phyloP scores from a whole-genome alignment of 495 filamentous ascomycete genomes.

The Hyaloscypha finlandica region DNA sequence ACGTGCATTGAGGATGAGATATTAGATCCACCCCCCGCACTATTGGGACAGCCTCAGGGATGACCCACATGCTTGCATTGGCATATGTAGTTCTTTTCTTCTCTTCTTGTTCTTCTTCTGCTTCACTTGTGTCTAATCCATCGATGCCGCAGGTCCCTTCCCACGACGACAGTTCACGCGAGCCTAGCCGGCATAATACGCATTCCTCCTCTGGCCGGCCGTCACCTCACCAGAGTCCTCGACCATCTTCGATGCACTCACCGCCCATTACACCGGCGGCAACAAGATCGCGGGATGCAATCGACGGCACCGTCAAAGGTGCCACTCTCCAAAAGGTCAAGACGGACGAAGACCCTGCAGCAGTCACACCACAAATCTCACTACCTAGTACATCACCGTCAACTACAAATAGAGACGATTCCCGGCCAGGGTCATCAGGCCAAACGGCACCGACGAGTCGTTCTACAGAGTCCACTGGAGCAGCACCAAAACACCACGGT shows the following conservation, averaged over 20 bases:
- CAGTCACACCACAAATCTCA: constrained; percentile 67
- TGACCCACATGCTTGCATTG: constrained; percentile 26
- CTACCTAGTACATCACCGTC: constrained; percentile 44
- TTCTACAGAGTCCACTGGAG: constrained; percentile 18
- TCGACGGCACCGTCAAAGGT: constrained; percentile 31
- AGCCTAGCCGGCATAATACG: constrained; percentile 33
- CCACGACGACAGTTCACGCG: constrained; percentile 36
- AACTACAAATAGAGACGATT: constrained; percentile 33
- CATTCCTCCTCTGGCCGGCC: constrained; percentile 31
- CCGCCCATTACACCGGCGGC: constrained; percentile 88
- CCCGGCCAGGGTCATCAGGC: constrained; percentile 27
- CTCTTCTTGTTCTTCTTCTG: constrained; percentile 5
- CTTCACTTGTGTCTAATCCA: constrained; percentile 16
- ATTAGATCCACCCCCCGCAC: constrained; percentile 24
- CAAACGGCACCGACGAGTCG: constrained; percentile 25
- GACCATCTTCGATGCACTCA: constrained; percentile 68
- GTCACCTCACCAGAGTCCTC: constrained; percentile 36
- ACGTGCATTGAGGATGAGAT: constrained; percentile 5
- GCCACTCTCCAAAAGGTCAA: constrained; percentile 34
- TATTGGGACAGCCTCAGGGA: constrained; percentile 17
- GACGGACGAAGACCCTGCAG: constrained; percentile 46
- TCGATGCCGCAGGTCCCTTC: constrained; percentile 34
- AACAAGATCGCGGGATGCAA: constrained; percentile 56
- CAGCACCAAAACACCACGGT: constrained; percentile 57
- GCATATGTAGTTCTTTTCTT: constrained; percentile 19